Conservation (phyloP, 495 filamentous ascomycete genomes). For the Talaromyces ruber region DNA sequence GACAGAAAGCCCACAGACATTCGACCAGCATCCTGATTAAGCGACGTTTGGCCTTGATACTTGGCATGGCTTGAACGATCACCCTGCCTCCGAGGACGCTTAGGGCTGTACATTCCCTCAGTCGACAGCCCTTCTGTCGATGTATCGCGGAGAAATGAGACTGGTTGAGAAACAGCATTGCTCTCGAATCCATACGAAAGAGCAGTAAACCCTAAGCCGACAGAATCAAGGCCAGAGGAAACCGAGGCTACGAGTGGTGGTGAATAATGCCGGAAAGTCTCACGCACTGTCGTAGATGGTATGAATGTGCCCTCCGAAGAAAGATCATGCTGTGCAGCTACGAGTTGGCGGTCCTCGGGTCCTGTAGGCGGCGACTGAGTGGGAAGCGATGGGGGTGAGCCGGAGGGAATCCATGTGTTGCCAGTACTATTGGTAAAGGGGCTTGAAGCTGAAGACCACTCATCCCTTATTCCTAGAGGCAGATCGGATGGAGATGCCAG, state of each 20-base stretch:
- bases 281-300: not conserved
- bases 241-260: not conserved
- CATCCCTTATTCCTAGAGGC: not conserved
- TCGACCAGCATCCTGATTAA: slow-evolving; percentile 6
- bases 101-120: not conserved
- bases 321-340: not conserved
- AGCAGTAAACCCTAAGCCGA: slow-evolving; percentile 16
- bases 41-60: not conserved
- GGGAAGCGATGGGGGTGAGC: not conserved
- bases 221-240: not conserved
- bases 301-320: not conserved
- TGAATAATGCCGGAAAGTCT: not conserved
- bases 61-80: not conserved
- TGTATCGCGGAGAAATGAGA: slow-evolving; percentile 27
- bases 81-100: not conserved
- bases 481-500: not conserved
- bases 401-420: not conserved
- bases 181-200: slow-evolving; percentile 22
- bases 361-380: not conserved
- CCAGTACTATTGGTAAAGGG: not conserved
- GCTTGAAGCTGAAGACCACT: slow-evolving; percentile 1
- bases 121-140: slow-evolving; percentile 11
- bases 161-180: slow-evolving; percentile 24
- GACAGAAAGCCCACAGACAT: slow-evolving; percentile 36
- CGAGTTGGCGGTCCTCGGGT: not conserved